Base-by-base conservation (phyloP, 139 green algal genomes). In the Coelastrella sp. region DNA sequence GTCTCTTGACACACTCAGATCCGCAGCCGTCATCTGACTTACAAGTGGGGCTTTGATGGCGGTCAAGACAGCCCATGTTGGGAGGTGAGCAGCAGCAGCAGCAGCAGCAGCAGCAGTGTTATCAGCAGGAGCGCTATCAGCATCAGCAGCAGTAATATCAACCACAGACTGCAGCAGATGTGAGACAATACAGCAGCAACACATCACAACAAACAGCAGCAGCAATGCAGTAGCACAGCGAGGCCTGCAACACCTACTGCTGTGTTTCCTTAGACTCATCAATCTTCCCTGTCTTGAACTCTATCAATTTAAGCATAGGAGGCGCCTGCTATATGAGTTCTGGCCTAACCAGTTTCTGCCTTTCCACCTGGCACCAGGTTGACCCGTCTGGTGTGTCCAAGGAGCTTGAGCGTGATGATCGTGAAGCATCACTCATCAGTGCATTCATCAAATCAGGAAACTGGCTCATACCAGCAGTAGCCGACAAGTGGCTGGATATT, bases 21-120 rank as follows among this genome's bases (percentile, higher is more conserved):
- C 25, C 60, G 60, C 60, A 76, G 78, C 60, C n/a, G 17, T 9
- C 62, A 84, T 35, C 62, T 84, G 41, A 84, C 78, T 0, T 84
- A 76, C 60, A 84, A 84, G 60, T 84, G 78, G 78, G 60, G 62
- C 43, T 84, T 66, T 64, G 62, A 84, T 63, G 78, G 60, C 13
- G 62, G 53, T 13, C 19, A 8, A 6, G 53, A 71, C 75, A 71
- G 75, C 73, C 32, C 60, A 30, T 81, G 73, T 35, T 82, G 75
- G 75, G 75, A 82, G 75, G 75, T 71, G 51, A 27, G 51, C 34
- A 74, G 34, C 66, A 74, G 13, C 13, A n/a, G 34, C 66, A 74
- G 34, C 34, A 74, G 9, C 66, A 53, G 35, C n/a, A 71, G 25
- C 62, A 71, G 62, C 27, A 71, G 62, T 40, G 30, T 8, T 30